Conservation (phyloP, 2,329 filamentous ascomycete genomes). For the Penicillium capsulatum region DNA sequence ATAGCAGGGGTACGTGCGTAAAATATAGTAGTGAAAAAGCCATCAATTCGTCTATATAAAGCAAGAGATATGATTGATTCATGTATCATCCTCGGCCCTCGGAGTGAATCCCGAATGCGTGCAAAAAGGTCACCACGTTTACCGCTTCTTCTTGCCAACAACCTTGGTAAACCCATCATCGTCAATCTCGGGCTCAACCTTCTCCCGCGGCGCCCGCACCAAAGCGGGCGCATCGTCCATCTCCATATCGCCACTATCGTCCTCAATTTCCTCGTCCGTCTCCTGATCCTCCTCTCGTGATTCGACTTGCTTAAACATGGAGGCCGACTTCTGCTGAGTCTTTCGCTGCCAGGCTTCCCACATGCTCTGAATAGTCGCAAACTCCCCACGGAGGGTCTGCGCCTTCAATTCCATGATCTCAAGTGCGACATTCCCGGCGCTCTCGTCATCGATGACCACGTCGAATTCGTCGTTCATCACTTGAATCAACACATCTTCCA, state of each 20-base stretch:
- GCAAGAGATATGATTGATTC: too few relatives aligned
- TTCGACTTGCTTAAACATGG: conserved; percentile 37
- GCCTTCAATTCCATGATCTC: conserved; percentile 65
- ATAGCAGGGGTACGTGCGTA: neutral
- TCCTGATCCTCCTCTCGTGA: conserved; percentile 51
- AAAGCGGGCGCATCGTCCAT: conserved; percentile 67
- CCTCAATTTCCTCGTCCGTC: conserved; percentile 54
- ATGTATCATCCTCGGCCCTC: too few relatives aligned
- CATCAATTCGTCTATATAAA: conserved; percentile 8
- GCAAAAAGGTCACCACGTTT: conserved; percentile 8
- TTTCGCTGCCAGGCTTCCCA: conserved; percentile 45
- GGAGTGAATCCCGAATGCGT: too few relatives aligned
- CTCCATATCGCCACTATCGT: conserved; percentile 53
- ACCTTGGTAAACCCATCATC: conserved; percentile 79
- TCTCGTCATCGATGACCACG: conserved; percentile 86
- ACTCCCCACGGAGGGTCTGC: conserved; percentile 62
- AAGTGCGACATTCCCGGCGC: conserved; percentile 66
- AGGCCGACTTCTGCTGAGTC: conserved; percentile 36
- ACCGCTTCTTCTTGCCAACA: conserved; percentile 61
- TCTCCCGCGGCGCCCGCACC: conserved; percentile 57
- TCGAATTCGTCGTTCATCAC: conserved; percentile 97
- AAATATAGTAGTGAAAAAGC: too few relatives aligned
- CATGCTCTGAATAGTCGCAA: conserved; percentile 61
- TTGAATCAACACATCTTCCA: conserved; percentile 80
- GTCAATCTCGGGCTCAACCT: conserved; percentile 66